Percentiles rank a stretch among this genome's conserved stretches.
Evolutionary conservation across 1,139 yeast species (phyloP).

Genomic region (Debaryomyces sp.): DNA sequence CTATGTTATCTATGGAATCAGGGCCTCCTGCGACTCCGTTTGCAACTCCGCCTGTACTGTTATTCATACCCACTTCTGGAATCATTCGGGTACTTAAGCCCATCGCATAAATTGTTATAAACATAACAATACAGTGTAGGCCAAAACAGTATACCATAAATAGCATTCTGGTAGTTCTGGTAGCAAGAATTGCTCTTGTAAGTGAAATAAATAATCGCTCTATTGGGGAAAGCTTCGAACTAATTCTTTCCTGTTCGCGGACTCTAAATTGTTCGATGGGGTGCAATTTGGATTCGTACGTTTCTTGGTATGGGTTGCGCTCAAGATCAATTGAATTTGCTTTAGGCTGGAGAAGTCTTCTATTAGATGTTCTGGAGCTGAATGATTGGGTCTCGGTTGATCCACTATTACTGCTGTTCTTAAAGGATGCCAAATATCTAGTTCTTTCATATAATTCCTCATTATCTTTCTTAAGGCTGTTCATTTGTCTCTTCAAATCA

Average conservation of each 20-base stretch:
- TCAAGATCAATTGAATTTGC: constrained; percentile 54
- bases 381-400: constrained; percentile 16
- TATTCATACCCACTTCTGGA: constrained; percentile 52
- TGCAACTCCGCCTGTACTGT: constrained; percentile 50
- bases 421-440: constrained; percentile 67
- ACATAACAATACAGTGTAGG: constrained; percentile 73
- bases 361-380: constrained; percentile 17
- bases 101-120: constrained; percentile 62
- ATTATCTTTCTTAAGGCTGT: constrained; percentile 69
- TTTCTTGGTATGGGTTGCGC: constrained; percentile 56
- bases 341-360: constrained; percentile 34
- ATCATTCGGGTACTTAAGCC: constrained; percentile 47
- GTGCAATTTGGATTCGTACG: constrained; percentile 77
- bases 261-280: constrained; percentile 85
- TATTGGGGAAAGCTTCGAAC: constrained; percentile 70
- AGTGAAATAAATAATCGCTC: constrained; percentile 79
- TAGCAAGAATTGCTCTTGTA: constrained; percentile 74
- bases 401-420: constrained; percentile 15
- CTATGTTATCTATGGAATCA: constrained; percentile 6
- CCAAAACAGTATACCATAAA: constrained; percentile 76
- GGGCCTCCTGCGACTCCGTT: constrained; percentile 19
- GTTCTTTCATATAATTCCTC: constrained; percentile 80
- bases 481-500: constrained; percentile 68
- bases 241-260: constrained; percentile 75
- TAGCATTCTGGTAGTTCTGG: constrained; percentile 69